phyloP scores from a whole-genome alignment of 176 grass and related monocot genomes.

The Phyllostachys edulis region DNA sequence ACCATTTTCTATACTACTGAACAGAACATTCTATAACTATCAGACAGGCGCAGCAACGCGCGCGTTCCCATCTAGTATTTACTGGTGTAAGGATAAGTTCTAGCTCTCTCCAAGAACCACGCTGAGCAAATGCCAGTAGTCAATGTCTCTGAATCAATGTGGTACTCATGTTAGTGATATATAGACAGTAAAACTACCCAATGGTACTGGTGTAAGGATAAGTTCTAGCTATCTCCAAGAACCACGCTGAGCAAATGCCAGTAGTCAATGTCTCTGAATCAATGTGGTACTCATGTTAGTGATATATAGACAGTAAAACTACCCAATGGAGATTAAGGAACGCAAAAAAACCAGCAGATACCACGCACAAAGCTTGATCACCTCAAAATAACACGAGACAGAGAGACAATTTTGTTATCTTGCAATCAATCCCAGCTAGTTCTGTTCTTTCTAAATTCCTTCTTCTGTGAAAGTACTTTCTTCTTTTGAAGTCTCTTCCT shows the following conservation, averaged over 20 bases:
- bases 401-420: neutral
- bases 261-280: neutral
- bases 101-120: no score
- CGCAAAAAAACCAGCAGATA: slow-evolving; percentile 13
- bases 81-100: no score
- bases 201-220: slow-evolving; percentile 8
- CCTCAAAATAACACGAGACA: neutral
- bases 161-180: no score
- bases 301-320: neutral
- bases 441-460: slow-evolving; percentile 66
- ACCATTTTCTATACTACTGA: no score
- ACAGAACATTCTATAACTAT: no score
- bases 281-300: neutral
- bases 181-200: no score
- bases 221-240: neutral
- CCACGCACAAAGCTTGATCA: neutral
- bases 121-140: no score
- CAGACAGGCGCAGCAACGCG: no score
- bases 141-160: no score
- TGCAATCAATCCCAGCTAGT: slow-evolving; percentile 72
- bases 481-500: slow-evolving; percentile 90
- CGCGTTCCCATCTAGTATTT: no score
- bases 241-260: slow-evolving; percentile 27
- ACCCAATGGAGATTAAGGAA: neutral
- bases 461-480: slow-evolving; percentile 84